A percentile compares a stretch with the other conserved stretches of the same genome.
These are phyloP conservation scores for Trichoderma hamatum DNA, from an alignment of 2,329 filamentous ascomycete genomes.

Conservation along the genomic window DNA sequence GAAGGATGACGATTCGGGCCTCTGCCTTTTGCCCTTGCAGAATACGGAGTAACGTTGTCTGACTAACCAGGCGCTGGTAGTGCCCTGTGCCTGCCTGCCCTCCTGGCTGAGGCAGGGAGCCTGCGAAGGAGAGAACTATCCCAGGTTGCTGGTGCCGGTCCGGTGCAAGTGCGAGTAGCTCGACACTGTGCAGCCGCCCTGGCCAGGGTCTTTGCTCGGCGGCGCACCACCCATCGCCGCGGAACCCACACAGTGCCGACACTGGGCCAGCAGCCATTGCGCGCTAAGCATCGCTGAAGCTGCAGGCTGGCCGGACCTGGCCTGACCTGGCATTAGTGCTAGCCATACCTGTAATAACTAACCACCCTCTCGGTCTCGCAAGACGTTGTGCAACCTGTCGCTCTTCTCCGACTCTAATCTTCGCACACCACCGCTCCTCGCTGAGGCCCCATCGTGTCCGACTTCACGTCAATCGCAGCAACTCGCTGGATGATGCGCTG, in stretches of 20 bases:
- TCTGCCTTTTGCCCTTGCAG: not conserved
- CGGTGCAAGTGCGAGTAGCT: conserved; percentile 7
- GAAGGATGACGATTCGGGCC: not conserved
- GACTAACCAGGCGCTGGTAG: conserved; percentile 1
- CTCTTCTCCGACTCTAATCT: conserved; percentile 18
- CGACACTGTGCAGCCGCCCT: conserved; percentile 3
- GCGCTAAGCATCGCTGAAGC: conserved; percentile 23
- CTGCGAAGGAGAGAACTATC: conserved; percentile 15
- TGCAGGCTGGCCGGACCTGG: conserved; percentile 20
- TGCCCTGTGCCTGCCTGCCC: not conserved
- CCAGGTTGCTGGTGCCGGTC: conserved; percentile 19
- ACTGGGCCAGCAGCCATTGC: conserved; percentile 7
- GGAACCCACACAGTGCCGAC: not conserved
- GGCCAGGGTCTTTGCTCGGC: not conserved
- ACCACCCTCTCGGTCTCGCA: not conserved
- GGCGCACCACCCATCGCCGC: not conserved
- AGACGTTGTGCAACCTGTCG: conserved; percentile 23
- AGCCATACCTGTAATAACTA: not conserved
- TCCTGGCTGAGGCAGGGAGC: conserved; percentile 2
- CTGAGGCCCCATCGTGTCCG: not conserved
- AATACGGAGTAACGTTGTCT: not conserved
- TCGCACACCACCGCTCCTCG: conserved; percentile 10
- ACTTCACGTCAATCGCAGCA: conserved; percentile 11
- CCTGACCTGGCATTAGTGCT: conserved; percentile 16
- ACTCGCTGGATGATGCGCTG: conserved; percentile 14